phyloP scores from a whole-genome alignment of 78 protist genomes.

The Dictyostelium firmibasis region DNA sequence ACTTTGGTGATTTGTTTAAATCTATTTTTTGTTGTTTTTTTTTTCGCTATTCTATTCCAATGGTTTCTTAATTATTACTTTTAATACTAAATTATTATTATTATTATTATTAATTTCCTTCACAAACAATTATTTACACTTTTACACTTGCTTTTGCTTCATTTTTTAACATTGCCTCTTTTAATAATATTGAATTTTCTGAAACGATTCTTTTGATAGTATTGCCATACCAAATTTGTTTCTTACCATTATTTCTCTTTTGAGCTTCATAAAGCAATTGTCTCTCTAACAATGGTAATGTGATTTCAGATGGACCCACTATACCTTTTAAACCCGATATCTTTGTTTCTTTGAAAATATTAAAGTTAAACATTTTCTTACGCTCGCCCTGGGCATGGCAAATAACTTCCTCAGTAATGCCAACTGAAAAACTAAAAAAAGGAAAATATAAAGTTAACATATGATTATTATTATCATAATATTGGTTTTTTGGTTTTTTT shows the following conservation, averaged over 20 bases:
- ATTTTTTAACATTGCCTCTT: neutral
- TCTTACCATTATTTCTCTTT: neutral
- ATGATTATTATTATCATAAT: too few species aligned
- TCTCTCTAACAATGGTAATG: slow-evolving; percentile 48
- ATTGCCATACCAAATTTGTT: slow-evolving; percentile 34
- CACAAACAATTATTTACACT: neutral
- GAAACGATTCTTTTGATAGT: slow-evolving; percentile 11
- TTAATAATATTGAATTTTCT: neutral
- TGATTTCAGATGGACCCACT: slow-evolving; percentile 36
- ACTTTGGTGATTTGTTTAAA: too few species aligned
- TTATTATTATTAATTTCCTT: neutral
- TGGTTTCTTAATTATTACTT: neutral
- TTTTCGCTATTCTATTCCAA: neutral
- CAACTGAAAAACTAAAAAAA: slow-evolving; percentile 63
- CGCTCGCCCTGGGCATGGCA: neutral
- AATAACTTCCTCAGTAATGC: slow-evolving; percentile 59
- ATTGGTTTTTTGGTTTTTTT: too few species aligned
- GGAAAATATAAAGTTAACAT: neutral
- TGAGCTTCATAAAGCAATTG: slow-evolving; percentile 5
- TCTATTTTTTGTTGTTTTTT: too few species aligned
- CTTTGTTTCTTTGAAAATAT: slow-evolving; percentile 47
- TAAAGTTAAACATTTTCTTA: slow-evolving; percentile 73
- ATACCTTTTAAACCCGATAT: neutral
- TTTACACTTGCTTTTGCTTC: neutral
- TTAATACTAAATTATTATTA: neutral